phyloP scores from a whole-genome alignment of 2,329 filamentous ascomycete genomes.

The Arthrobotrys iridis region DNA sequence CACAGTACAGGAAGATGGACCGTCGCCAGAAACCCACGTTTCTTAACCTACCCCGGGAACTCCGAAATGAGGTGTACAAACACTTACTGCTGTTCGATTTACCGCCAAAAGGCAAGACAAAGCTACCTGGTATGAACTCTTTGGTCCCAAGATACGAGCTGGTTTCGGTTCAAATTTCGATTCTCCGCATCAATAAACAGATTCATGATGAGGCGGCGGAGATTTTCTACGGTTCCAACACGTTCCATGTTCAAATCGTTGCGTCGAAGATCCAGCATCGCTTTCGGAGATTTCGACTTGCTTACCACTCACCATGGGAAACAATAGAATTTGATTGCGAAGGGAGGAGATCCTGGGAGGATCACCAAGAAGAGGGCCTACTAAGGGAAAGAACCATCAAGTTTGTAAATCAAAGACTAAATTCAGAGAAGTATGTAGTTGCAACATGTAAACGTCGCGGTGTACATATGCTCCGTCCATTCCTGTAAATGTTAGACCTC shows the following conservation, averaged over 20 bases:
- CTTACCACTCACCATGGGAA: neutral
- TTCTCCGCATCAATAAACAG: slow-evolving; percentile 14
- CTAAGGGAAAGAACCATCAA: too few species aligned
- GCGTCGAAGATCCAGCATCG: neutral
- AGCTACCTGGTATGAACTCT: too few species aligned
- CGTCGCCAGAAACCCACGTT: neutral
- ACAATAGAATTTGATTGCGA: neutral
- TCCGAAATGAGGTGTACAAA: slow-evolving; percentile 19
- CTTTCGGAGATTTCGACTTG: neutral
- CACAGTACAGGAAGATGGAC: too few species aligned
- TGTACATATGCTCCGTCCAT: too few species aligned
- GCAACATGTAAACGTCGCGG: too few species aligned
- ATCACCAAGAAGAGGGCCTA: too few species aligned
- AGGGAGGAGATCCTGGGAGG: neutral
- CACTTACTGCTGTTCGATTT: neutral
- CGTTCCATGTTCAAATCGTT: neutral
- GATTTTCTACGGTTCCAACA: slow-evolving; percentile 11
- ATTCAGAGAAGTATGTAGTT: too few species aligned
- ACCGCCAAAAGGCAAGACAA: neutral
- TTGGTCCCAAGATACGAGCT: neutral
- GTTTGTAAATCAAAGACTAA: too few species aligned
- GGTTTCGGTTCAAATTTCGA: neutral
- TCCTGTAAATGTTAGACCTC: too few species aligned
- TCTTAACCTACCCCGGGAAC: slow-evolving; percentile 6
- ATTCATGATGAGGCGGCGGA: slow-evolving; percentile 27